Evolutionary conservation across 140 eudicot genomes (phyloP).

Genomic region (Artemisia princeps): DNA sequence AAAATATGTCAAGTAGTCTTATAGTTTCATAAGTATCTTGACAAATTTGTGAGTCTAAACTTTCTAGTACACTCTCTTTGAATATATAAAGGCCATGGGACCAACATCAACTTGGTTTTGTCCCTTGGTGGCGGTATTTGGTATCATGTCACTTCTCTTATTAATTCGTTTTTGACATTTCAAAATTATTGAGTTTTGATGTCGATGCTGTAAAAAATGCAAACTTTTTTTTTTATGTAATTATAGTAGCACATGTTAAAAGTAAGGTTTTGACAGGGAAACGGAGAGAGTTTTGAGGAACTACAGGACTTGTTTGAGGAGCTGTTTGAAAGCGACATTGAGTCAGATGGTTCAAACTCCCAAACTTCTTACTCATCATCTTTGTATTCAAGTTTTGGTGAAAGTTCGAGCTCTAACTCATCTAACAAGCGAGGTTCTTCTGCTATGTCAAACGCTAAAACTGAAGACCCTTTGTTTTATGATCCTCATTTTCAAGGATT

Average conservation of each 20-base stretch:
- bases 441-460: slow-evolving; percentile 23
- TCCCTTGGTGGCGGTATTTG: slow-evolving; percentile 1
- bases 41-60: slow-evolving; percentile 3
- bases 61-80: slow-evolving; percentile 18
- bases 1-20: slow-evolving; percentile 15
- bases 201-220: neutral
- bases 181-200: neutral
- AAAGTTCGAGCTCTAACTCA: slow-evolving; percentile 16
- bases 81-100: slow-evolving; percentile 6
- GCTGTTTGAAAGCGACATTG: slow-evolving; percentile 51
- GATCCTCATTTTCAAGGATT: slow-evolving; percentile 43
- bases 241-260: slow-evolving; percentile 6
- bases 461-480: slow-evolving; percentile 25
- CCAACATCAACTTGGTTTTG: slow-evolving; percentile 22
- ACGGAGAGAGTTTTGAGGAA: slow-evolving; percentile 56
- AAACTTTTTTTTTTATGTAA: neutral
- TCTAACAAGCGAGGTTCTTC: slow-evolving; percentile 48
- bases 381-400: slow-evolving; percentile 29
- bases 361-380: slow-evolving; percentile 33
- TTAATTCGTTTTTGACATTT: neutral
- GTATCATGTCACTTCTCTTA: slow-evolving; percentile 9
- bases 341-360: slow-evolving; percentile 31
- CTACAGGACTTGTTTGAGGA: slow-evolving; percentile 61
- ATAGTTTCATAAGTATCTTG: slow-evolving; percentile 9
- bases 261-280: slow-evolving; percentile 41